Conservation (phyloP, 1,284 basidiomycete genomes). For the Flammula alnicola region DNA sequence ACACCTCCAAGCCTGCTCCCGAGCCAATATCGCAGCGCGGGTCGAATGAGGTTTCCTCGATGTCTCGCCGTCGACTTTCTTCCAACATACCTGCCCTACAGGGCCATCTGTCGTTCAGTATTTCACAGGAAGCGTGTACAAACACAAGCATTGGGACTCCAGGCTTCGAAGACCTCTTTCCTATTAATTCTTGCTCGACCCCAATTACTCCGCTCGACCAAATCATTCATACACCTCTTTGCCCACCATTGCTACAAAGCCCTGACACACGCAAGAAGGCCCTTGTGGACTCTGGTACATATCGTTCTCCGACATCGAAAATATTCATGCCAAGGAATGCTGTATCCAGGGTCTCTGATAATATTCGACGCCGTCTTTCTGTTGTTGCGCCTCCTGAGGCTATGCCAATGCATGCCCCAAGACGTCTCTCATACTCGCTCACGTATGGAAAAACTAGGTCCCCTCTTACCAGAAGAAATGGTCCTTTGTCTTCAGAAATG, state of each 20-base stretch:
- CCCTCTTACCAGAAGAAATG: background rate
- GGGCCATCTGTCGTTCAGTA: background rate
- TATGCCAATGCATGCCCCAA: conserved; percentile 9
- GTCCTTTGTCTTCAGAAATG: background rate
- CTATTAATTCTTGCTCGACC: conserved; percentile 1
- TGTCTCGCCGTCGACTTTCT: conserved; percentile 1
- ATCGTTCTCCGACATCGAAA: background rate
- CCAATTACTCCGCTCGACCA: conserved; percentile 16
- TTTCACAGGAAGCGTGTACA: background rate
- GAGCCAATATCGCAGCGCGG: no score
- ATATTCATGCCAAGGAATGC: background rate
- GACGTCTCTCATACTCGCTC: conserved; percentile 19
- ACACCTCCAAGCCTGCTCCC: no score
- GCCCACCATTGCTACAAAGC: conserved; percentile 12
- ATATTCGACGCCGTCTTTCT: conserved; percentile 11
- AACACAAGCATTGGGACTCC: background rate
- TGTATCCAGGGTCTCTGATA: background rate
- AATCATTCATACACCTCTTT: conserved; percentile 15
- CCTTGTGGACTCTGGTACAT: background rate
- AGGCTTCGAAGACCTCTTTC: background rate
- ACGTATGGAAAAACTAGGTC: conserved; percentile 6
- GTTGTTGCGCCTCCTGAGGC: conserved; percentile 11
- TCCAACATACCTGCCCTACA: conserved; percentile 11
- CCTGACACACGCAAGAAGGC: background rate
- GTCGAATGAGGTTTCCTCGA: no score